Evolutionary conservation across 371 early-diverging fungal genomes (phyloP).

Genomic region (Fennellomyces sp.): DNA sequence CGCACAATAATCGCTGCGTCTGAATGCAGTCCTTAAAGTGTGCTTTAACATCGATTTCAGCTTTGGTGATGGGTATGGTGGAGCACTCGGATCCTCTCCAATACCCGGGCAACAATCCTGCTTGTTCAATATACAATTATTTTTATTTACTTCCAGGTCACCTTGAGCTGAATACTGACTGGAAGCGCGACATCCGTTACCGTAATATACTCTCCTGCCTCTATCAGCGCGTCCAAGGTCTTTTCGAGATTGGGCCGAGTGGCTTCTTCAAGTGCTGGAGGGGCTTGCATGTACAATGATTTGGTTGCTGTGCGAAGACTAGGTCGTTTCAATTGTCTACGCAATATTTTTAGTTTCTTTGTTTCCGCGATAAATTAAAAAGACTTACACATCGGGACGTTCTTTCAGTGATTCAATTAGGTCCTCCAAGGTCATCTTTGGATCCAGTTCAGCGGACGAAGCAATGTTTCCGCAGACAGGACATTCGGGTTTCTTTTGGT

Average conservation of each 20-base stretch:
- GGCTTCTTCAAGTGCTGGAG: conserved; percentile 66
- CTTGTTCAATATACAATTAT: too few species aligned
- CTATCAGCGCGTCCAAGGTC: conserved; percentile 62
- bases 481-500: conserved; percentile 85
- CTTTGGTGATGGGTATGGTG: too few species aligned
- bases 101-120: too few species aligned
- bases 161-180: conserved; percentile 54
- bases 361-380: too few species aligned
- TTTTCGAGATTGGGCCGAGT: conserved; percentile 76
- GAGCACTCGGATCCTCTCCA: too few species aligned
- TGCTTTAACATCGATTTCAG: too few species aligned
- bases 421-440: conserved; percentile 61
- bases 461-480: conserved; percentile 83
- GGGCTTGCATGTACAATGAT: conserved; percentile 84
- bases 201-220: conserved; percentile 65
- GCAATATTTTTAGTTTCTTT: neutral
- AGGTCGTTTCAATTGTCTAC: conserved; percentile 80
- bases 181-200: conserved; percentile 81
- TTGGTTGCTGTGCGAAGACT: conserved; percentile 62
- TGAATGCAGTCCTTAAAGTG: too few species aligned
- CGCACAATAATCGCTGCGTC: too few species aligned
- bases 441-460: conserved; percentile 41
- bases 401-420: conserved; percentile 78
- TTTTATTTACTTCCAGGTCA: conserved; percentile 29
- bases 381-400: conserved; percentile 68